Conservation (phyloP, 2,329 filamentous ascomycete genomes). For the Arthrobotrys entomopaga region DNA sequence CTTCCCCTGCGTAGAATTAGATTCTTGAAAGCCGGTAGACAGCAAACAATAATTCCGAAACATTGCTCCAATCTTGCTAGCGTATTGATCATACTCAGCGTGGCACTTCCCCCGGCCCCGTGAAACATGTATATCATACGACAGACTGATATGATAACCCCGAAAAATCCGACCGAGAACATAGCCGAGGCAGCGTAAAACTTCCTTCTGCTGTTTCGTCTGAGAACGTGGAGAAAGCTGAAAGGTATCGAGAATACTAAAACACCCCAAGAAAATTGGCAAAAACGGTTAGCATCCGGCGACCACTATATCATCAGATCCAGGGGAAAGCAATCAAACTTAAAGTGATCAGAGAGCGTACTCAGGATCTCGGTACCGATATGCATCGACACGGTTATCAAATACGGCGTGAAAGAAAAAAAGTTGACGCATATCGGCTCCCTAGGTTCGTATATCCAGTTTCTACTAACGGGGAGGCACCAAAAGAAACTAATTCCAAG, state of each 20-base stretch:
- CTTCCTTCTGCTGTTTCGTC: slow-evolving; percentile 27
- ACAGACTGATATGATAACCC: slow-evolving; percentile 26
- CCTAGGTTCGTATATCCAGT: slow-evolving; percentile 25
- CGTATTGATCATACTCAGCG: slow-evolving; percentile 19
- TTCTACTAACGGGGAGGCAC: slow-evolving; percentile 27
- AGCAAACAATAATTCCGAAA: slow-evolving; percentile 36
- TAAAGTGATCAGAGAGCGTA: background rate
- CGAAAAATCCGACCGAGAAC: slow-evolving; percentile 38
- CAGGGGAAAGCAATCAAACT: background rate
- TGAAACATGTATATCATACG: slow-evolving; percentile 27
- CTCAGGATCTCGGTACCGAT: slow-evolving; percentile 31
- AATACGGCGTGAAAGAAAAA: slow-evolving; percentile 24
- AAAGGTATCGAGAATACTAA: slow-evolving; percentile 36
- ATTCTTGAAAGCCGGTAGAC: slow-evolving; percentile 37
- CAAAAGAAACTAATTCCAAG: slow-evolving; percentile 24
- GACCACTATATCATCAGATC: background rate
- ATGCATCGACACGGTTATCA: slow-evolving; percentile 25
- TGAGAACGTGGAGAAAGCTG: slow-evolving; percentile 31
- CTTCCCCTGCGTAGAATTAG: slow-evolving; percentile 9
- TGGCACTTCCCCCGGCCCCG: background rate
- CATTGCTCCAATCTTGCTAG: slow-evolving; percentile 35
- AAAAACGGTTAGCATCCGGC: background rate
- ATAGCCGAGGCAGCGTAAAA: slow-evolving; percentile 30
- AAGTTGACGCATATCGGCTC: slow-evolving; percentile 19
- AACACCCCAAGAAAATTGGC: too few relatives aligned